Percentiles rank a stretch among this genome's conserved stretches.
Evolutionary conservation across 1,284 basidiomycete genomes (phyloP).

Genomic region (Rhodotorula sp.): DNA sequence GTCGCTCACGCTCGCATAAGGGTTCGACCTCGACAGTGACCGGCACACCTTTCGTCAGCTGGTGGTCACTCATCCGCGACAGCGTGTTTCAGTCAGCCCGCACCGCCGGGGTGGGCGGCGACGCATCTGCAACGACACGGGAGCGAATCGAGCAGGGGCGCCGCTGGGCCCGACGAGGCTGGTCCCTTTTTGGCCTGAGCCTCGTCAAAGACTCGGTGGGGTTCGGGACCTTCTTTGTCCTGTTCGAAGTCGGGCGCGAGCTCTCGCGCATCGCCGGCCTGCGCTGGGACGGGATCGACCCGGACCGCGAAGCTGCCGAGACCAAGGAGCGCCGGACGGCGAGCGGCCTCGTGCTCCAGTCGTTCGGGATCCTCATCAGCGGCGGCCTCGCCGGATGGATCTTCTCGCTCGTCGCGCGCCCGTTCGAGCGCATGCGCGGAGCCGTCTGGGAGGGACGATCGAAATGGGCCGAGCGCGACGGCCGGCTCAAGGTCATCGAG

Average conservation of each 20-base stretch:
- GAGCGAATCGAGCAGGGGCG: constrained; percentile 38
- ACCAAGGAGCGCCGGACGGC: constrained; percentile 19
- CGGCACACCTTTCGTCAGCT: constrained; percentile 20
- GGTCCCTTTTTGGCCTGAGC: constrained; percentile 49
- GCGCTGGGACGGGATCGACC: constrained; percentile 19
- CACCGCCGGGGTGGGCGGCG: background rate
- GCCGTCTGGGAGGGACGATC: constrained; percentile 50
- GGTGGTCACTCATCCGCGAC: constrained; percentile 29
- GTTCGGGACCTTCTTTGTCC: constrained; percentile 50
- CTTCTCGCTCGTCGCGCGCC: constrained; percentile 47
- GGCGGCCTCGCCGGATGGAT: constrained; percentile 44
- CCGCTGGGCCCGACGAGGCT: constrained; percentile 44
- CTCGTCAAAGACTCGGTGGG: constrained; percentile 50
- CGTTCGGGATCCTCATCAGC: constrained; percentile 45
- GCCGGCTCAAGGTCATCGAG: constrained; percentile 25
- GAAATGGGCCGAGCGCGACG: constrained; percentile 46
- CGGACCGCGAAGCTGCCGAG: background rate
- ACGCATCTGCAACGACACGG: constrained; percentile 36
- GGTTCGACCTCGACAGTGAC: background rate
- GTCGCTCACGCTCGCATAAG: background rate
- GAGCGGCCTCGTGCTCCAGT: constrained; percentile 41
- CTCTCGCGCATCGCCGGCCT: constrained; percentile 46
- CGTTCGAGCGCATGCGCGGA: constrained; percentile 49
- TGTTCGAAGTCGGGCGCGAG: constrained; percentile 51
- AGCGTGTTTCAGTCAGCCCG: constrained; percentile 25